phyloP scores from a whole-genome alignment of 768 basidiomycete species.

The Tylopilus felleus region DNA sequence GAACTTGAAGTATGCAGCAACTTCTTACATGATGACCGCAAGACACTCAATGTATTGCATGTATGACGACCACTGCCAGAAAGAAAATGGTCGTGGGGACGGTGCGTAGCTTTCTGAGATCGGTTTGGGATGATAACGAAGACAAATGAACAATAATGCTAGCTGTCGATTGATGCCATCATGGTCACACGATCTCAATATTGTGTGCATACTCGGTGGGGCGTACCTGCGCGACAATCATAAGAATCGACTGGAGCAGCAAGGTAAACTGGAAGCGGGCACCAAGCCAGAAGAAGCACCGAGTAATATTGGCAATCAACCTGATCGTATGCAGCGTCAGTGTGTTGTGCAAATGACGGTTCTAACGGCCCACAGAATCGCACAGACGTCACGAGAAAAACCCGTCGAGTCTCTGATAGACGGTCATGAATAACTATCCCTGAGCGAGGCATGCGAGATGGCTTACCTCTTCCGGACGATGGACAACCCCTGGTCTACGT shows the following conservation, averaged over 20 bases:
- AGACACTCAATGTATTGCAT: conserved; percentile 80
- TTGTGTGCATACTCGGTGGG: not conserved
- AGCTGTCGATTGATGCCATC: conserved; percentile 44
- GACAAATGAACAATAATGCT: conserved; percentile 78
- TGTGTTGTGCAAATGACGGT: not conserved
- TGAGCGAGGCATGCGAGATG: conserved; percentile 1
- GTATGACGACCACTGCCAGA: conserved; percentile 86
- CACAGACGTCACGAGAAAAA: conserved; percentile 84
- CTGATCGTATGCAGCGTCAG: conserved; percentile 35
- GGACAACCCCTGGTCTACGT: conserved; percentile 79
- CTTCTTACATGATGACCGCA: conserved; percentile 64
- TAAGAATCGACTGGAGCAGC: conserved; percentile 77
- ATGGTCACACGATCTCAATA: conserved; percentile 19
- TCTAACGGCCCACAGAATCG: conserved; percentile 56
- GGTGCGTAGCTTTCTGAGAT: conserved; percentile 57
- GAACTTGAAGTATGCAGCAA: not conserved
- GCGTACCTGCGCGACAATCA: conserved; percentile 79
- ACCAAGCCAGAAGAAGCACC: conserved; percentile 91
- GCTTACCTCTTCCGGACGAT: conserved; percentile 72
- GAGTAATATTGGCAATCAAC: conserved; percentile 78
- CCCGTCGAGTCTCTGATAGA: conserved; percentile 70
- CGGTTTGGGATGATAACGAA: conserved; percentile 58
- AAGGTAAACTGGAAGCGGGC: conserved; percentile 72
- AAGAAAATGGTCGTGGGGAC: conserved; percentile 65
- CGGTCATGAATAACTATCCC: conserved; percentile 1